These are phyloP conservation scores for Penicillium verhagenii DNA, from an alignment of 495 filamentous ascomycete species.

Conservation along the genomic window DNA sequence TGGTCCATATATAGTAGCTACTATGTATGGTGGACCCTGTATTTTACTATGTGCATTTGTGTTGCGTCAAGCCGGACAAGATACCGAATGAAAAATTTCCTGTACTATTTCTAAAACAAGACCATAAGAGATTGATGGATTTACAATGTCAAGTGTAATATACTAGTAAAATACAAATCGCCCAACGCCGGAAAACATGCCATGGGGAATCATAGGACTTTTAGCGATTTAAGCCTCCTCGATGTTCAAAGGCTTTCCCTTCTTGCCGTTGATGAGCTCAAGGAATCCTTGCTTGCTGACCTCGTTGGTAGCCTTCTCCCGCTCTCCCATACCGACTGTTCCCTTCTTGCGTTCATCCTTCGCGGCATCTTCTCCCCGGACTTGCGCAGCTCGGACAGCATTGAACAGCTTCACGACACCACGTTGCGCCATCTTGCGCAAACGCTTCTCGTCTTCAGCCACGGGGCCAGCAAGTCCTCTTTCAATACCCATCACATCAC, in stretches of 20 bases:
- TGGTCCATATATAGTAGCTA: conserved; percentile 8
- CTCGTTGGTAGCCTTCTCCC: conserved; percentile 83
- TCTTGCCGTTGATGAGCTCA: conserved; percentile 72
- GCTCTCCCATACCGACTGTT: conserved; percentile 67
- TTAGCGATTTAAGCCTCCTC: conserved; percentile 43
- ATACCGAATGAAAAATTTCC: conserved; percentile 30
- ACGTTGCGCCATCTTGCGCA: conserved; percentile 83
- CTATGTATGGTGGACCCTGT: conserved; percentile 20
- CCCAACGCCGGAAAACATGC: conserved; percentile 43
- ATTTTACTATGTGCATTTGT: conserved; percentile 23
- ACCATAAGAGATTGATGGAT: conserved; percentile 4
- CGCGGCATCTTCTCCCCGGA: conserved; percentile 74
- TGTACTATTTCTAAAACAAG: conserved; percentile 25
- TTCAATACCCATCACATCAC: conserved; percentile 70
- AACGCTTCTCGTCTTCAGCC: conserved; percentile 72
- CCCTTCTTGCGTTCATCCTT: conserved; percentile 65
- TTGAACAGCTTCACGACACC: conserved; percentile 96
- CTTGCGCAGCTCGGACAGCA: conserved; percentile 87
- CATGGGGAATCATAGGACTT: conserved; percentile 26
- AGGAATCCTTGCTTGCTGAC: conserved; percentile 96
- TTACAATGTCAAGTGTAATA: conserved; percentile 21
- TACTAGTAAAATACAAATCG: conserved; percentile 21
- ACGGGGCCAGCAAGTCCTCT: conserved; percentile 50
- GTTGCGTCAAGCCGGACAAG: conserved; percentile 11
- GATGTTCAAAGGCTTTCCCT: conserved; percentile 49